Conservation (phyloP, 352 stramenopile genomes). For the Pythium sukuiense region DNA sequence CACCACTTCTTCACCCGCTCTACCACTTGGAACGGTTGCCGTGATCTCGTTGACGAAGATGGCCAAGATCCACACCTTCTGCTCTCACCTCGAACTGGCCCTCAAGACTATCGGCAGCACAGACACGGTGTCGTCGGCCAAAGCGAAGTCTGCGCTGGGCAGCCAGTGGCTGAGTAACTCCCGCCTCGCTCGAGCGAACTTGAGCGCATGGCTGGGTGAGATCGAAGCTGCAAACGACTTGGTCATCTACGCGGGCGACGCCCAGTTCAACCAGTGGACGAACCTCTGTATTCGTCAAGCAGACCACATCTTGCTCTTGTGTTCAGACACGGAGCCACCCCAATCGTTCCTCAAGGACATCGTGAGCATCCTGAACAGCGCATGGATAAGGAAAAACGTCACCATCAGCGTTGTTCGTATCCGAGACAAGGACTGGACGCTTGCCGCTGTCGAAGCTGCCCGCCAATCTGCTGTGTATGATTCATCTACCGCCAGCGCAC, state of each 20-base stretch:
- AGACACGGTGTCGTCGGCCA: slow-evolving; percentile 70
- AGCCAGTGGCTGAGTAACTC: slow-evolving; percentile 74
- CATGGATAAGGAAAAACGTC: slow-evolving; percentile 73
- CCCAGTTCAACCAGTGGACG: slow-evolving; percentile 71
- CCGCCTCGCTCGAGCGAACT: slow-evolving; percentile 59
- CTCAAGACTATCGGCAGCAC: slow-evolving; percentile 69
- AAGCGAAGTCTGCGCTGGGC: slow-evolving; percentile 59
- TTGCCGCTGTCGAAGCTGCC: slow-evolving; percentile 54
- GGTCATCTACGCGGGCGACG: slow-evolving; percentile 82
- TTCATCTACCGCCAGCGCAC: slow-evolving; percentile 44
- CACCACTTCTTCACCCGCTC: slow-evolving; percentile 24
- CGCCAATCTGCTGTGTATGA: slow-evolving; percentile 44
- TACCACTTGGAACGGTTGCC: slow-evolving; percentile 70
- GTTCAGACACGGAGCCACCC: slow-evolving; percentile 67
- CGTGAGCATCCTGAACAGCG: slow-evolving; percentile 55
- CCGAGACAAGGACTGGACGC: slow-evolving; percentile 72
- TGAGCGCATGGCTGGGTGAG: slow-evolving; percentile 80
- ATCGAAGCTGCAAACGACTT: slow-evolving; percentile 77
- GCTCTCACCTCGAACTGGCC: slow-evolving; percentile 53
- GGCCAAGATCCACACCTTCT: slow-evolving; percentile 76
- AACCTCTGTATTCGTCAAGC: slow-evolving; percentile 84
- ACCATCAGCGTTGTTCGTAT: slow-evolving; percentile 80
- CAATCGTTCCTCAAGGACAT: slow-evolving; percentile 77
- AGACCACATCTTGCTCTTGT: slow-evolving; percentile 81
- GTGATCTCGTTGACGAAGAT: slow-evolving; percentile 80